Evolutionary conservation across 192 early-diverging fungal species (phyloP), one percentile per base, ranked within the genome.

Genomic region (Backusella luteola): DNA sequence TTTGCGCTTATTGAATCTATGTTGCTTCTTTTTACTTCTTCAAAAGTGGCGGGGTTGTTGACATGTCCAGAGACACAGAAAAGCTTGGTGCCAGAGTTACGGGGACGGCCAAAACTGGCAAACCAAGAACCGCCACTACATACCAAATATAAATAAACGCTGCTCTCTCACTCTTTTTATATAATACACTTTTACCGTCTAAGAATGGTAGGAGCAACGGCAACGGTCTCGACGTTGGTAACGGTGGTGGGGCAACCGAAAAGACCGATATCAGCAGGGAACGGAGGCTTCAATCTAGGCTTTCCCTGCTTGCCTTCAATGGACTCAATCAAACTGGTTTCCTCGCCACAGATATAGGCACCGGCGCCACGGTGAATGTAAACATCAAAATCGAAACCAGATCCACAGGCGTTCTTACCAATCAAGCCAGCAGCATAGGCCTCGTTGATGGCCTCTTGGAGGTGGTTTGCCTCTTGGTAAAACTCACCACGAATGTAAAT

Each of bases 231-330:
- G 38, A 99, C 97, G 79, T 99, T 99, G 38, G 96, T 92, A n/a
- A 99, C 97, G n/a, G 97, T 99, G 17, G 97, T 98, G 23, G 97
- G 97, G 87, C 97, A 99, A 35, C 97, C 97, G 76, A 99, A 99
- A 49, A 99, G 89, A 74, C 97, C 97, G 12, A 96, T 94, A 81
- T 99, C 96, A 76, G 97, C 97, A 36, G 97, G 97, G 91, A 99
- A 99, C 69, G 97, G 97, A 49, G 97, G 97, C 93, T 99, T 99
- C 79, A 99, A 80, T 75, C 97, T 90, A 19, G 97, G 97, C 89
- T 99, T 99, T n/a, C 97, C 97, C 77, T 95, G 94, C 87, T 98
- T 98, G 71, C 97, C 97, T 84, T 99, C 97, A 34, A 94, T 85
- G 26, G 93, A 94, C 84, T 95, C 94, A 72, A 95, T 95, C 72